A percentile compares a stretch with the other conserved stretches of the same genome.
Conservation (phyloP, 192 early-diverging fungal species). For the Phlyctochytrium arcticum region DNA sequence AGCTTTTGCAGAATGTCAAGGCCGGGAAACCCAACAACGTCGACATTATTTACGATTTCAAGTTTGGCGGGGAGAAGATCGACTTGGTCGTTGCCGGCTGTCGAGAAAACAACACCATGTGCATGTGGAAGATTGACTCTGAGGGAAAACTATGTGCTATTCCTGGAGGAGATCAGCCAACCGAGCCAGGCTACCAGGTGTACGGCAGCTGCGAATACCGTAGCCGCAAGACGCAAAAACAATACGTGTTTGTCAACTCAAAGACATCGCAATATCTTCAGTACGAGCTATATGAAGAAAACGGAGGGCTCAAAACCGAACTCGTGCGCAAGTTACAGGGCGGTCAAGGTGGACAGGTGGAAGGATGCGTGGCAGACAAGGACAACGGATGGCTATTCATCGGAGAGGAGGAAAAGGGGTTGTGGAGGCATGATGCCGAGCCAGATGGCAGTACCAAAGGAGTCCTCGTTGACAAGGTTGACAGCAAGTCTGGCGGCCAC, state of each 20-base stretch:
- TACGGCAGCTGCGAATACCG: constrained; percentile 20
- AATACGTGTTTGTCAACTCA: constrained; percentile 24
- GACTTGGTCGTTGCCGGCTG: constrained; percentile 18
- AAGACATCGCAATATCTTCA: constrained; percentile 24
- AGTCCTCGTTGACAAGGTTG: constrained; percentile 1
- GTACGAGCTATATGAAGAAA: constrained; percentile 5
- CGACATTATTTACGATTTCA: constrained; percentile 13
- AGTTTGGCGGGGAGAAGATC: constrained; percentile 17
- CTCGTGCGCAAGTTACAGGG: constrained; percentile 11
- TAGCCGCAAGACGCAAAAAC: constrained; percentile 9
- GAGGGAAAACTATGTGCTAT: constrained; percentile 3
- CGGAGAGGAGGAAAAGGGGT: constrained; percentile 11
- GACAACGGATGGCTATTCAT: constrained; percentile 13
- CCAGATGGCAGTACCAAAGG: not conserved
- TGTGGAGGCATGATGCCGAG: constrained; percentile 18
- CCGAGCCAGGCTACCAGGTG: not conserved
- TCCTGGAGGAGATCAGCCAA: constrained; percentile 5
- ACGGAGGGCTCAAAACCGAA: not conserved
- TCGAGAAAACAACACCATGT: constrained; percentile 16
- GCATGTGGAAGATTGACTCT: constrained; percentile 9
- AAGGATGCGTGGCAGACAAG: constrained; percentile 20
- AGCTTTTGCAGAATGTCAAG: constrained; percentile 6
- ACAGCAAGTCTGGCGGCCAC: not conserved
- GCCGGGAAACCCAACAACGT: constrained; percentile 18
- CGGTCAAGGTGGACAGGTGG: constrained; percentile 19